Conservation (phyloP, 23 red algal species). For the Gracilaria gracilis region DNA sequence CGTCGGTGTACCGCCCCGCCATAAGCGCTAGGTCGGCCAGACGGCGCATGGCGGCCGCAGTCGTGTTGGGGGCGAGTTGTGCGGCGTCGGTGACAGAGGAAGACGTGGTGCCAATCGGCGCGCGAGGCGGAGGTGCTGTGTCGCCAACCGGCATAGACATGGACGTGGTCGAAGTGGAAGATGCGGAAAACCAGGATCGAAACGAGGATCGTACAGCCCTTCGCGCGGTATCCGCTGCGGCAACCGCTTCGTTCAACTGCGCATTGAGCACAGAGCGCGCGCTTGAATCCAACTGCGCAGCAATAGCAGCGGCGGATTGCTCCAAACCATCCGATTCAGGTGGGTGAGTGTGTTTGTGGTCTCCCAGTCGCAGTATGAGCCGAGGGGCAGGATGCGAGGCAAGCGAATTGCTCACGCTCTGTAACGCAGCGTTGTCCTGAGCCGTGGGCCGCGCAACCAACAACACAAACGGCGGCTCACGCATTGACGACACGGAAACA, state of each 20-base stretch:
- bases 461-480: not conserved
- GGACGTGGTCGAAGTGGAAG: not conserved
- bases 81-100: slow-evolving; percentile 27
- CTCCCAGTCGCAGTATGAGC: not conserved
- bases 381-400: not conserved
- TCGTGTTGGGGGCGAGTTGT: slow-evolving; percentile 12
- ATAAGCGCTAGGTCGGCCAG: slow-evolving; percentile 53
- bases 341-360: not conserved
- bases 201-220: slow-evolving; percentile 50
- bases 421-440: slow-evolving; percentile 5
- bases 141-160: not conserved
- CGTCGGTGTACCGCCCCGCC: slow-evolving; percentile 61
- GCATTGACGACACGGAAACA: not conserved
- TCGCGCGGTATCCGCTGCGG: slow-evolving; percentile 33
- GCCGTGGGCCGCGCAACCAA: slow-evolving; percentile 13
- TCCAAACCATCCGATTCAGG: not conserved
- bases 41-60: slow-evolving; percentile 31
- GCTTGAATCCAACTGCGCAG: not conserved
- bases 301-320: not conserved
- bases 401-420: not conserved
- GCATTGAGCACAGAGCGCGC: slow-evolving; percentile 24
- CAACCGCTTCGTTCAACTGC: slow-evolving; percentile 12
- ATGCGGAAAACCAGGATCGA: slow-evolving; percentile 55
- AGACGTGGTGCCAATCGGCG: not conserved
- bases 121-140: not conserved